Conservation (phyloP, 1,284 basidiomycete genomes). For the Apiotrichum akiyoshidainum region DNA sequence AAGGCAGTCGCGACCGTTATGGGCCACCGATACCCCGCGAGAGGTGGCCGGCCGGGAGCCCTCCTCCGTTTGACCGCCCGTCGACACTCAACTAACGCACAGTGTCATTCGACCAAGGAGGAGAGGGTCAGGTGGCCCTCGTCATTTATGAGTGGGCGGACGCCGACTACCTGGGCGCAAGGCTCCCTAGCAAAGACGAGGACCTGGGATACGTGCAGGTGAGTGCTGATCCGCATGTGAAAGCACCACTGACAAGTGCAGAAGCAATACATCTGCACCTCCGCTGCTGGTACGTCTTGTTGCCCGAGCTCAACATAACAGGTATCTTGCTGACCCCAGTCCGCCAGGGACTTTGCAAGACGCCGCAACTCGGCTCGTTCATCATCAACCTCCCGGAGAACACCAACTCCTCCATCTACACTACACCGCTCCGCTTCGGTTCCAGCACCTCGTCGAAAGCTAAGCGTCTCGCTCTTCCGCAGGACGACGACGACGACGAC, state of each 20-base stretch:
- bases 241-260: conserved; percentile 48
- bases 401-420: conserved; percentile 60
- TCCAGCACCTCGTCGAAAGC: background rate
- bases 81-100: conserved; percentile 1
- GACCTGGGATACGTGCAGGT: conserved; percentile 30
- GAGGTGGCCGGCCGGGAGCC: too few species aligned
- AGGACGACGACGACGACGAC: conserved; percentile 8
- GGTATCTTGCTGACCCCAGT: conserved; percentile 53
- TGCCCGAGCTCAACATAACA: too few species aligned
- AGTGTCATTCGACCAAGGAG: conserved; percentile 76
- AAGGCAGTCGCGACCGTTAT: background rate
- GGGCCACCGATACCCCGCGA: too few species aligned
- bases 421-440: conserved; percentile 46
- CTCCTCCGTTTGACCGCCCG: too few species aligned
- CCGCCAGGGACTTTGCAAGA: conserved; percentile 65
- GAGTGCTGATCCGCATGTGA: background rate
- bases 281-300: conserved; percentile 34
- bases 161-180: conserved; percentile 72
- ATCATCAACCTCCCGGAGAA: conserved; percentile 68
- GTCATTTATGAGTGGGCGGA: conserved; percentile 95
- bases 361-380: conserved; percentile 71
- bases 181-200: conserved; percentile 29
- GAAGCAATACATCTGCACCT: conserved; percentile 81
- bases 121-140: conserved; percentile 85
- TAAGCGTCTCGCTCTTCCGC: background rate